These are phyloP conservation scores for Aspergillus jensenii DNA, from an alignment of 2,329 filamentous ascomycete species.

Conservation along the genomic window DNA sequence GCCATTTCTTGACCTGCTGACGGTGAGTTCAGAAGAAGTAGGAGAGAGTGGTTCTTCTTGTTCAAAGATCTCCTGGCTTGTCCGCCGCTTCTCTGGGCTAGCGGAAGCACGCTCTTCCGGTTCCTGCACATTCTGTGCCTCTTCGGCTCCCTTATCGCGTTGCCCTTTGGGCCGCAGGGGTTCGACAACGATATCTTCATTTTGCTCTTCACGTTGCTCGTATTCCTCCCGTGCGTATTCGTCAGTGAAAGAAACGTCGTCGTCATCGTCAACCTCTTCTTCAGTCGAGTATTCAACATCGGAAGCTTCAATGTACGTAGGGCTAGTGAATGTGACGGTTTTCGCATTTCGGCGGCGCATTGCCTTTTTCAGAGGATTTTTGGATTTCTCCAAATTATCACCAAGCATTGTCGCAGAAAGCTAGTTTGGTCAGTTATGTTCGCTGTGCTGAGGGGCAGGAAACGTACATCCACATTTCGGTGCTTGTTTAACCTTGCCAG, in stretches of 20 bases:
- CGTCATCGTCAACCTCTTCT: conserved; percentile 64
- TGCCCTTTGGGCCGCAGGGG: conserved; percentile 45
- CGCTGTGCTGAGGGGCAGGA: background rate
- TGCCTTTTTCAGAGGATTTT: conserved; percentile 78
- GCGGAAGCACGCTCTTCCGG: conserved; percentile 26
- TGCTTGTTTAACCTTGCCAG: conserved; percentile 95
- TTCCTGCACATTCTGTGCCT: conserved; percentile 24
- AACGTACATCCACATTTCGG: conserved; percentile 88
- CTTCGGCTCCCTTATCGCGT: conserved; percentile 33
- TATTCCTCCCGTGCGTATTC: conserved; percentile 45
- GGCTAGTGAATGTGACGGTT: conserved; percentile 79
- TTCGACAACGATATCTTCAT: conserved; percentile 45
- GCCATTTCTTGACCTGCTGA: conserved; percentile 71
- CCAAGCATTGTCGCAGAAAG: conserved; percentile 70
- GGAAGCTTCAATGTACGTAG: conserved; percentile 84
- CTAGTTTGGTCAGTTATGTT: conserved; percentile 38
- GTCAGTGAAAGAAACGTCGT: conserved; percentile 46
- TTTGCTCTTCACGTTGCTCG: conserved; percentile 28
- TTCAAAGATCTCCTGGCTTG: conserved; percentile 68
- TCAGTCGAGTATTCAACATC: conserved; percentile 82
- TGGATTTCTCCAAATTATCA: conserved; percentile 74
- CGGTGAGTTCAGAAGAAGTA: conserved; percentile 26
- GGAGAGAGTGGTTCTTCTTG: conserved; percentile 33
- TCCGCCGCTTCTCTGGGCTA: conserved; percentile 44
- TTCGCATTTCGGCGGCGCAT: conserved; percentile 81